Percentiles rank a stretch among this genome's conserved stretches.
phyloP scores from a whole-genome alignment of 2,329 filamentous ascomycete genomes.

The Pestalotiopsis sp. region DNA sequence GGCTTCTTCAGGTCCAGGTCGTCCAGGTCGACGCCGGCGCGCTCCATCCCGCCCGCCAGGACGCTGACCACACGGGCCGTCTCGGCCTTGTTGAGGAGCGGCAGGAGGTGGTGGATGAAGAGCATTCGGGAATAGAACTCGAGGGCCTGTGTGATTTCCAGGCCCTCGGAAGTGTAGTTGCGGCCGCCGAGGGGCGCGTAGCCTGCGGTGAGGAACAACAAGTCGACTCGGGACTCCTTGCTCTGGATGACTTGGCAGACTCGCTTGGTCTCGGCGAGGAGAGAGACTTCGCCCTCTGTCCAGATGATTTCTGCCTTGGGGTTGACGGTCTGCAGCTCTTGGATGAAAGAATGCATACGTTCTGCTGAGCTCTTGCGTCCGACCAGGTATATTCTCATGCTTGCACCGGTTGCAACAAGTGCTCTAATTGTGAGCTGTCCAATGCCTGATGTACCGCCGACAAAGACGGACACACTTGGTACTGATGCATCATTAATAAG shows the following conservation, averaged over 20 bases:
- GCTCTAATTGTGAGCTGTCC: slow-evolving; percentile 41
- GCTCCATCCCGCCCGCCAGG: slow-evolving; percentile 35
- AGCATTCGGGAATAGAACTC: slow-evolving; percentile 47
- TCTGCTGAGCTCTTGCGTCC: slow-evolving; percentile 41
- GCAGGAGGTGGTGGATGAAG: slow-evolving; percentile 42
- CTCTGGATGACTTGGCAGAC: slow-evolving; percentile 40
- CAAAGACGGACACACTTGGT: slow-evolving; percentile 44
- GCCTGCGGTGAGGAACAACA: slow-evolving; percentile 47
- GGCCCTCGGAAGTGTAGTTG: slow-evolving; percentile 41
- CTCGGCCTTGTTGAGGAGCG: slow-evolving; percentile 35
- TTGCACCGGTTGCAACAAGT: slow-evolving; percentile 36
- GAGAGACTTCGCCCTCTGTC: slow-evolving; percentile 44
- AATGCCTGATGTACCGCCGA: slow-evolving; percentile 49
- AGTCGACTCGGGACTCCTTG: slow-evolving; percentile 40
- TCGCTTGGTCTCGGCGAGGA: slow-evolving; percentile 43
- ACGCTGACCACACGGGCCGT: slow-evolving; percentile 37
- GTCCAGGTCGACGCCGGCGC: slow-evolving; percentile 29
- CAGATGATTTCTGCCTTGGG: slow-evolving; percentile 43
- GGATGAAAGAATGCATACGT: slow-evolving; percentile 33
- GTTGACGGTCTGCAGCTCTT: slow-evolving; percentile 38
- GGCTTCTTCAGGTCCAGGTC: slow-evolving; percentile 37
- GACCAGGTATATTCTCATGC: slow-evolving; percentile 43
- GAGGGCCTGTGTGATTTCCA: slow-evolving; percentile 42
- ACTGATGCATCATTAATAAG: slow-evolving; percentile 38
- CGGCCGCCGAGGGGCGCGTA: slow-evolving; percentile 43